phyloP scores from a whole-genome alignment of 352 stramenopile species.

The Pythium myriotylum region DNA sequence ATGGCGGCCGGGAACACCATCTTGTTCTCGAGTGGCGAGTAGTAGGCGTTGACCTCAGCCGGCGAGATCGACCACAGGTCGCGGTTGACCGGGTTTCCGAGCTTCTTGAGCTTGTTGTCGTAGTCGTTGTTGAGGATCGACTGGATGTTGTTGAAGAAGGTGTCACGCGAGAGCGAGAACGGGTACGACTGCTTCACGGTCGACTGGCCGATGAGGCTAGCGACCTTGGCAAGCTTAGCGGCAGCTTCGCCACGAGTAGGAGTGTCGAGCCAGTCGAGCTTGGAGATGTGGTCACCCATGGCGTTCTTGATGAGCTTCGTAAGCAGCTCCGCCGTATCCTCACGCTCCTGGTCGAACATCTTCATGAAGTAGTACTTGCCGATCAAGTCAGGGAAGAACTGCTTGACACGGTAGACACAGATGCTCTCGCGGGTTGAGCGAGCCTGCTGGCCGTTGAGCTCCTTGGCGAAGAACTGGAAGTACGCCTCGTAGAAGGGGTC shows the following conservation, averaged over 20 bases:
- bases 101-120: constrained; percentile 33
- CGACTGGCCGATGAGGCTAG: constrained; percentile 45
- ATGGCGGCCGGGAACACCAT: constrained; percentile 95
- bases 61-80: constrained; percentile 87
- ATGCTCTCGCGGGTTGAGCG: constrained; percentile 63
- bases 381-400: constrained; percentile 54
- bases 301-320: constrained; percentile 83
- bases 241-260: constrained; percentile 75
- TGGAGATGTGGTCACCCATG: constrained; percentile 82
- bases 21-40: constrained; percentile 75
- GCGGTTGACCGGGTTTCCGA: constrained; percentile 49
- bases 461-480: constrained; percentile 89
- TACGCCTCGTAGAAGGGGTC: constrained; percentile 77
- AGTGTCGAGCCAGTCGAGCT: constrained; percentile 91
- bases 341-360: constrained; percentile 79
- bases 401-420: constrained; percentile 20
- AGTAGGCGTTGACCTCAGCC: constrained; percentile 91
- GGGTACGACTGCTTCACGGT: constrained; percentile 52
- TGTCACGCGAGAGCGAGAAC: constrained; percentile 29
- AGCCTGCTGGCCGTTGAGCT: constrained; percentile 65
- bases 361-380: constrained; percentile 89
- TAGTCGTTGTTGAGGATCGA: constrained; percentile 43
- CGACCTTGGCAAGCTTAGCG: constrained; percentile 78
- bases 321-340: constrained; percentile 77
- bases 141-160: constrained; percentile 63